A percentile compares a stretch with the other conserved stretches of the same genome.
Conservation (phyloP, 495 filamentous ascomycete genomes). For the Apiosordaria backusii region DNA sequence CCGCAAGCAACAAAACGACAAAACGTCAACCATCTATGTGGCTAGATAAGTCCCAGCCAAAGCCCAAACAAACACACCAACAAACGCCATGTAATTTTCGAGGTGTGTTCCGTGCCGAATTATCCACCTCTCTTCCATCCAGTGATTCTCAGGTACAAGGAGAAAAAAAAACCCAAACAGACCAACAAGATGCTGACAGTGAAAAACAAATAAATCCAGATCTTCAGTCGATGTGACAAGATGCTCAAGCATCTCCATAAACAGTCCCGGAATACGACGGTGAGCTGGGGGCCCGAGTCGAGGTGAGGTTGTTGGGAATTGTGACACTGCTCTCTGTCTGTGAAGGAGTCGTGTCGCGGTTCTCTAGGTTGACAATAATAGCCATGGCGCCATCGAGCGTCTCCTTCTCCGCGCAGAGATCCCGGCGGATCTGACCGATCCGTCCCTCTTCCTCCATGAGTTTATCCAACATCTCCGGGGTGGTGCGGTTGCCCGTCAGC, state of each 20-base stretch:
- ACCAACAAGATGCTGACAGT: background rate
- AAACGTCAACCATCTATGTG: too few relatives aligned
- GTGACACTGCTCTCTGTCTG: constrained; percentile 1
- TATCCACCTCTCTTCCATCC: too few relatives aligned
- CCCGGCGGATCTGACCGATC: constrained; percentile 32
- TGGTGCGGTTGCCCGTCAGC: constrained; percentile 24
- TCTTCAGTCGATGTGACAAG: background rate
- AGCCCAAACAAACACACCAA: too few relatives aligned
- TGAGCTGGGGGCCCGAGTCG: background rate
- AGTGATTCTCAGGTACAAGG: background rate
- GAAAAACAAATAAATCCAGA: background rate
- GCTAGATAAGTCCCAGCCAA: too few relatives aligned
- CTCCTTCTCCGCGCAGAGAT: constrained; percentile 37
- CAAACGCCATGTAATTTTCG: too few relatives aligned
- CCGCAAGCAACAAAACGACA: too few relatives aligned
- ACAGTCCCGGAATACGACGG: constrained; percentile 1
- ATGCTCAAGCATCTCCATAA: constrained; percentile 14
- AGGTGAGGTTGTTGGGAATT: background rate
- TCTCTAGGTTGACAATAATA: constrained; percentile 38
- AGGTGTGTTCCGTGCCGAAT: too few relatives aligned
- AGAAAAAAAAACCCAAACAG: background rate
- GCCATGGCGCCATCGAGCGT: constrained; percentile 41
- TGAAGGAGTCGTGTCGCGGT: constrained; percentile 10
- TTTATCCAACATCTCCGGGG: constrained; percentile 28
- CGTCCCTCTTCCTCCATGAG: constrained; percentile 47